These are phyloP conservation scores for Claviceps maximensis DNA, from an alignment of 2,329 filamentous ascomycete species.

Conservation along the genomic window DNA sequence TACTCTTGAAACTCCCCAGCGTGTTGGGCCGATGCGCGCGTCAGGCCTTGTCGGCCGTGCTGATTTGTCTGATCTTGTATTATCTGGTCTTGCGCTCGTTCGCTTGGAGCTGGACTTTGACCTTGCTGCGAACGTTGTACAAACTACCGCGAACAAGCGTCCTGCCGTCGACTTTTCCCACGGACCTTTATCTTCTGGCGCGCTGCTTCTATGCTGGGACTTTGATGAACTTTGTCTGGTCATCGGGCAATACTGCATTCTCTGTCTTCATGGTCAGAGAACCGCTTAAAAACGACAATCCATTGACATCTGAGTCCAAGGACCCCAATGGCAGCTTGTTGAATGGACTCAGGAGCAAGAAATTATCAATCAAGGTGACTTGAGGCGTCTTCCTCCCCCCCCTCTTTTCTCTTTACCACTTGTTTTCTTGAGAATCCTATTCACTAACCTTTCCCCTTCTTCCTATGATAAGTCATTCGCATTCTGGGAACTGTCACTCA, in stretches of 20 bases:
- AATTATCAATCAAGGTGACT: slow-evolving; percentile 57
- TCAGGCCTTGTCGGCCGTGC: slow-evolving; percentile 25
- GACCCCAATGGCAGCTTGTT: slow-evolving; percentile 86
- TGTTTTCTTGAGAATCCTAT: neutral
- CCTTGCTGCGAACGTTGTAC: slow-evolving; percentile 59
- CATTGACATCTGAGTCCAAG: slow-evolving; percentile 71
- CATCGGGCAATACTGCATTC: slow-evolving; percentile 64
- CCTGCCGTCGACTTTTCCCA: slow-evolving; percentile 44
- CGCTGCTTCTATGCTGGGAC: slow-evolving; percentile 49
- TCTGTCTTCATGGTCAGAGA: slow-evolving; percentile 67
- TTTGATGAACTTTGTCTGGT: slow-evolving; percentile 61
- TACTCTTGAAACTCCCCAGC: slow-evolving; percentile 25
- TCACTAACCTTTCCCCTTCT: slow-evolving; percentile 10
- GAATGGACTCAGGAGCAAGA: slow-evolving; percentile 72
- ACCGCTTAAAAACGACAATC: slow-evolving; percentile 72
- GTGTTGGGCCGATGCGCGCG: slow-evolving; percentile 26
- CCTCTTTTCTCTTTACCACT: neutral
- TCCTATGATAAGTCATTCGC: slow-evolving; percentile 52
- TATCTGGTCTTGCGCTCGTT: slow-evolving; percentile 45
- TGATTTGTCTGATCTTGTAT: slow-evolving; percentile 45
- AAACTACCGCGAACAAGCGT: slow-evolving; percentile 61
- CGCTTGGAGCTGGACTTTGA: slow-evolving; percentile 58
- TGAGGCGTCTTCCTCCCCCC: no score
- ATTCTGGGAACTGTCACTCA: slow-evolving; percentile 79
- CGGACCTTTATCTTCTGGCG: slow-evolving; percentile 39